Evolutionary conservation across 257 asterid genomes (phyloP).

Genomic region (Capsicum baccatum): DNA sequence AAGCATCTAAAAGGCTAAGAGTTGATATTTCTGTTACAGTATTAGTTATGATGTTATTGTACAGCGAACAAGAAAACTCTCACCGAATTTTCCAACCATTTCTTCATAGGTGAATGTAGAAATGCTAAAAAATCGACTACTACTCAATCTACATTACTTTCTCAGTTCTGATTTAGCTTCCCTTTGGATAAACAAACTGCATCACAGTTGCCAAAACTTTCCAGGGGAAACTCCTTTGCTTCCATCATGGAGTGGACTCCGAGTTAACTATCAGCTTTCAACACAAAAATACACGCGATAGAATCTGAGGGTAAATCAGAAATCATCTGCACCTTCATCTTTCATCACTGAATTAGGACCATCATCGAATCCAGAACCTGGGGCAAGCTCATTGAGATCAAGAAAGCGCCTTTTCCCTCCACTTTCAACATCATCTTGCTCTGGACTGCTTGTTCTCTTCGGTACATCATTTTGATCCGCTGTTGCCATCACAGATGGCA

Average conservation of each 20-base stretch:
- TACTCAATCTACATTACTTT: conserved; percentile 57
- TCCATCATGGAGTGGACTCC: conserved; percentile 49
- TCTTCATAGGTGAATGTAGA: conserved; percentile 41
- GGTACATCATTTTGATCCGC: conserved; percentile 40
- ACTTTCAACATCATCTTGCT: conserved; percentile 53
- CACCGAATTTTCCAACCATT: conserved; percentile 46
- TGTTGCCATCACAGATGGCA: conserved; percentile 47
- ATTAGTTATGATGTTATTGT: conserved; percentile 53
- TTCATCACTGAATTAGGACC: conserved; percentile 57
- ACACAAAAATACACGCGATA: conserved; percentile 35
- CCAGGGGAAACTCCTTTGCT: conserved; percentile 54
- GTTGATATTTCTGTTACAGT: conserved; percentile 47
- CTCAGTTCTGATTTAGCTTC: conserved; percentile 50
- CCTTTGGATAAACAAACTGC: conserved; percentile 56
- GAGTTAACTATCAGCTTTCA: conserved; percentile 48
- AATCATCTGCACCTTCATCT: conserved; percentile 55
- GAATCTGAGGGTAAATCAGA: conserved; percentile 38
- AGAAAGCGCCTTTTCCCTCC: conserved; percentile 67
- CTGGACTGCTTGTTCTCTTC: conserved; percentile 45
- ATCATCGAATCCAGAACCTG: conserved; percentile 84
- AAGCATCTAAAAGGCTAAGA: conserved; percentile 28
- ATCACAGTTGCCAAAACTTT: conserved; percentile 40
- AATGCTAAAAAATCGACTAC: conserved; percentile 58
- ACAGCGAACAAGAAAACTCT: conserved; percentile 54
- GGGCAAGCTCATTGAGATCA: conserved; percentile 92